These are phyloP conservation scores for Ascochyta rabiei DNA, from an alignment of 2,329 filamentous ascomycete species.

Conservation along the genomic window DNA sequence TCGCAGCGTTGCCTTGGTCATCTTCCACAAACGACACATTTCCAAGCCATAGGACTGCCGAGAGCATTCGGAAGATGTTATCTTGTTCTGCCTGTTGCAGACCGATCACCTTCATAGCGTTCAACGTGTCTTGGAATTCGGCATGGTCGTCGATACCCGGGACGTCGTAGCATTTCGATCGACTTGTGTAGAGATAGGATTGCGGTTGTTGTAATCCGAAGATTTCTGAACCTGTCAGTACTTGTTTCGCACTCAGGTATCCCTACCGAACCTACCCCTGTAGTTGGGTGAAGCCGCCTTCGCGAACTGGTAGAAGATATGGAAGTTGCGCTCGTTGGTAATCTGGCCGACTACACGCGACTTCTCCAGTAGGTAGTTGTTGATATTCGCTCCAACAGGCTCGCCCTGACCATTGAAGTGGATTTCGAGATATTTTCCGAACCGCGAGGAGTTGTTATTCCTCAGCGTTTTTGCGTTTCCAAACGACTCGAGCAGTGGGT, in stretches of 20 bases:
- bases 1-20: slow-evolving; percentile 84
- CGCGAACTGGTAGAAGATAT: slow-evolving; percentile 99
- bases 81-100: slow-evolving; percentile 88
- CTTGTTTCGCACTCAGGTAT: neutral
- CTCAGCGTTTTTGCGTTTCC: slow-evolving; percentile 97
- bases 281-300: slow-evolving; percentile 91
- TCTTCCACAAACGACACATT: slow-evolving; percentile 93
- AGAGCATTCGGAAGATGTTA: slow-evolving; percentile 93
- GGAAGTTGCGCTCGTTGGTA: slow-evolving; percentile 93
- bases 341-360: slow-evolving; percentile 95
- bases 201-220: slow-evolving; percentile 92
- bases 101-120: slow-evolving; percentile 95
- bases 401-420: slow-evolving; percentile 93
- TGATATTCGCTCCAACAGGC: slow-evolving; percentile 95
- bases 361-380: slow-evolving; percentile 97
- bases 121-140: slow-evolving; percentile 87
- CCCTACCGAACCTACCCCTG: slow-evolving; percentile 56
- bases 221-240: slow-evolving; percentile 58
- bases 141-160: slow-evolving; percentile 89
- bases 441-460: slow-evolving; percentile 98
- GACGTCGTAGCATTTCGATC: slow-evolving; percentile 93
- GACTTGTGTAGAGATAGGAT: slow-evolving; percentile 91
- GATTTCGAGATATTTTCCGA: slow-evolving; percentile 97
- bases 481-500: slow-evolving; percentile 95
- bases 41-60: slow-evolving; percentile 90